Evolutionary conservation across 139 green algal species (phyloP), one percentile per base, ranked within the genome.

Genomic region (Coelastrella sp.): DNA sequence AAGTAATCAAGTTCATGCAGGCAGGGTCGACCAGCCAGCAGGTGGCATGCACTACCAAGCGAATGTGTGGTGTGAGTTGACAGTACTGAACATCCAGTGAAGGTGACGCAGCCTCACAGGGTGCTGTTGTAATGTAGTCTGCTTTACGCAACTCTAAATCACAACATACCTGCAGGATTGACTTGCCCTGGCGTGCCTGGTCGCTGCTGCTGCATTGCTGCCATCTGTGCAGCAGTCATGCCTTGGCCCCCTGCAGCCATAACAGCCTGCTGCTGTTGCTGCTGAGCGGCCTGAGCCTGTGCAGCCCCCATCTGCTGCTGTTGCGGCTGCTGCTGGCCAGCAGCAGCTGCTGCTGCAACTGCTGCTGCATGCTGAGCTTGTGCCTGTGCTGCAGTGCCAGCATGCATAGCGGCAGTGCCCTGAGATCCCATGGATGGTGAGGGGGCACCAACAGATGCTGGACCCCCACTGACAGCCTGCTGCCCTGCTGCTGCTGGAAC

Each of bases 191-290:
- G 82, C 4, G 82, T 87, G 8, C 82, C 82, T 10, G 82, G 82
- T 35, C 68, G 84, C 84, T 81, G 66, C 84, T 70, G 66, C 82
- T 70, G 57, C 81, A 86, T 86, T 6, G 57, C 81, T 59, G 61
- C 60, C 63, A 78, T 61, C 6, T 58, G 57, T 35, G 82, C 57
- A 78, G 61, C 61, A 22, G 63, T 56, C 61, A 56, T 68, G 24
- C 82, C 60, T 63, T 78, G 61, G 8, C 25, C 82, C 14, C 25
- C 82, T 20, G 19, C 84, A 35, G 82, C 82, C 82, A 87, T 87
- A 12, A 60, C 81, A 70, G 78, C 78, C 78, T 66, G 56, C 78
- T 84, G 78, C 82, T 90, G 85, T 57, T 90, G 73, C 85, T 89
- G 85, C 85, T 89, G 85, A 25, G 73, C 68, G 6, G 66, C 80